phyloP scores from a whole-genome alignment of 208 protist species.

The Borovskyia barvae region DNA sequence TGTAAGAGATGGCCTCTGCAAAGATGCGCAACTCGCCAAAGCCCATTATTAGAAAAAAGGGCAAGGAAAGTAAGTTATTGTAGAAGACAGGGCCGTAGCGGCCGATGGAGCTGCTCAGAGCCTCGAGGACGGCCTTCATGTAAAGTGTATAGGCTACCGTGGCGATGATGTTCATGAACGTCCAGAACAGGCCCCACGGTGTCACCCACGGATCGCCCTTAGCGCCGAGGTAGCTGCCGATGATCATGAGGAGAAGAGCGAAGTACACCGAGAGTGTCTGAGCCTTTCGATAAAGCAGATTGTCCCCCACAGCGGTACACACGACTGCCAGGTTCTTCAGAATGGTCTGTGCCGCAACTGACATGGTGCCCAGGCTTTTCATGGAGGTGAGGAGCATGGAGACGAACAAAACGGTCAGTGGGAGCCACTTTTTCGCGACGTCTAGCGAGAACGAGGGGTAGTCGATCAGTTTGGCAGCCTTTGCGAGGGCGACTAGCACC shows the following conservation, averaged over 20 bases:
- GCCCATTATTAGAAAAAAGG: constrained; percentile 50
- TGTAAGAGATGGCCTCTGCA: constrained; percentile 3
- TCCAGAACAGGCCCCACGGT: constrained; percentile 76
- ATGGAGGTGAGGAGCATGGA: constrained; percentile 86
- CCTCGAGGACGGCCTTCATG: constrained; percentile 68
- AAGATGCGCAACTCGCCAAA: constrained; percentile 12
- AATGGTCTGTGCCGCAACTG: constrained; percentile 82
- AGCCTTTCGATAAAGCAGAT: constrained; percentile 53
- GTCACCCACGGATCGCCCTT: constrained; percentile 81
- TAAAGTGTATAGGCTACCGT: constrained; percentile 87
- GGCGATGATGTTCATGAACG: constrained; percentile 62
- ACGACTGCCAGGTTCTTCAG: constrained; percentile 84
- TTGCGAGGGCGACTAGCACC: constrained; percentile 50
- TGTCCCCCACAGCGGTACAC: constrained; percentile 79
- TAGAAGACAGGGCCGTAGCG: constrained; percentile 85
- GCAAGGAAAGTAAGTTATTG: constrained; percentile 86
- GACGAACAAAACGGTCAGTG: constrained; percentile 77
- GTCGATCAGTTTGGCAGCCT: constrained; percentile 32
- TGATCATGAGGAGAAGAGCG: constrained; percentile 57
- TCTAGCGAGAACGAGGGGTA: constrained; percentile 59
- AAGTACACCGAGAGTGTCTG: constrained; percentile 48
- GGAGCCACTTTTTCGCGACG: constrained; percentile 62
- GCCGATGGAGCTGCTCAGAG: constrained; percentile 56
- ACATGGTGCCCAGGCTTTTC: constrained; percentile 80
- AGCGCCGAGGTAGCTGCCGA: constrained; percentile 58